Evolutionary conservation across 257 asterid genomes (phyloP).

Genomic region (Solanum pennellii): DNA sequence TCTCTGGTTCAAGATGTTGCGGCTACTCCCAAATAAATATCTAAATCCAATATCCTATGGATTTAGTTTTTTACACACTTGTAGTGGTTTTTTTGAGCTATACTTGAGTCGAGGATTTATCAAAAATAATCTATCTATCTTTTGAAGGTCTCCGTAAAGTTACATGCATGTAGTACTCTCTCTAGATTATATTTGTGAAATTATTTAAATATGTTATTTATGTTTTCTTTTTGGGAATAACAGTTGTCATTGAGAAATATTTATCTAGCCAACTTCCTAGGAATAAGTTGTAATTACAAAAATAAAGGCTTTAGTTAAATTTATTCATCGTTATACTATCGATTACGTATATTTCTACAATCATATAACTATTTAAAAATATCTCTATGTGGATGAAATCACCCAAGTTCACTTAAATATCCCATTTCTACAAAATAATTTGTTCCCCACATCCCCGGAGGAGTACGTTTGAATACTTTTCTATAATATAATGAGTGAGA

Average conservation of each 20-base stretch:
- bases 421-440: too few relatives aligned
- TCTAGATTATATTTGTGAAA: fast-evolving
- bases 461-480: too few relatives aligned
- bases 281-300: too few relatives aligned
- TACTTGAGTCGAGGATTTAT: fast-evolving
- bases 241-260: background rate
- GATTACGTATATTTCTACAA: too few relatives aligned
- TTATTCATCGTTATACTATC: too few relatives aligned
- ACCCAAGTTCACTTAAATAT: background rate
- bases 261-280: background rate
- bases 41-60: background rate
- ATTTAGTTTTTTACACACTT: background rate
- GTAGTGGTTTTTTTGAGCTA: too few relatives aligned
- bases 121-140: fast-evolving
- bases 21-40: background rate
- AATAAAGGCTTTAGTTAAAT: too few relatives aligned
- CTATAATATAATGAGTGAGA: too few relatives aligned
- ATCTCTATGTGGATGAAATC: too few relatives aligned
- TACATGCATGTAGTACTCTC: background rate
- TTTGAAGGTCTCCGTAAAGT: background rate
- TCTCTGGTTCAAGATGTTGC: background rate
- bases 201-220: too few relatives aligned
- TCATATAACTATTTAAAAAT: too few relatives aligned
- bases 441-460: too few relatives aligned
- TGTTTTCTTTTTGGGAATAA: background rate